Conservation (phyloP, 2,329 filamentous ascomycete genomes). For the Trichoderma pleuroti region DNA sequence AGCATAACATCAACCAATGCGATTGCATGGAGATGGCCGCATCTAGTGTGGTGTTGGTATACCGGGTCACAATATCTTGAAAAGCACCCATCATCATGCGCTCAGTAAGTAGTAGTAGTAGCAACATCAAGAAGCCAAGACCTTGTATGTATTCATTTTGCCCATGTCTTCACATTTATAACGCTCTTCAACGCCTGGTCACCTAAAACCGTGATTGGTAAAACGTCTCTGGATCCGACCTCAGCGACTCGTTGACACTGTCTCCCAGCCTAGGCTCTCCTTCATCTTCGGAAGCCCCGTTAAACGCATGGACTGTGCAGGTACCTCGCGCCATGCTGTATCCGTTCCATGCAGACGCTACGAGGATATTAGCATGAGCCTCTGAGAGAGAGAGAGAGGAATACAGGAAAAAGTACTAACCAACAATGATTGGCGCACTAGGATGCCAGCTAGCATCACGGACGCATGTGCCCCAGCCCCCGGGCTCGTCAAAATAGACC, state of each 20-base stretch:
- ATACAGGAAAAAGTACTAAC: slow-evolving; percentile 37
- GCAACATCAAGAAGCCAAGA: neutral
- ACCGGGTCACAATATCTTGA: neutral
- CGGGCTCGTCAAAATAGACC: slow-evolving; percentile 54
- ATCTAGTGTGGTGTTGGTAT: neutral
- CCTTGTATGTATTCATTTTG: neutral
- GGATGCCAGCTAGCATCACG: slow-evolving; percentile 92
- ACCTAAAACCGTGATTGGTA: neutral
- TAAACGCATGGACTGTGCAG: slow-evolving; percentile 74
- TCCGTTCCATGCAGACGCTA: slow-evolving; percentile 80
- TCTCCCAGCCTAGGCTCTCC: slow-evolving; percentile 57
- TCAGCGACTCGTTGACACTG: slow-evolving; percentile 59
- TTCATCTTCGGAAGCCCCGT: slow-evolving; percentile 61
- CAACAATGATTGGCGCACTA: slow-evolving; percentile 71
- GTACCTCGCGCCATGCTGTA: slow-evolving; percentile 70
- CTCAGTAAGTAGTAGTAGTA: neutral
- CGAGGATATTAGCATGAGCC: neutral
- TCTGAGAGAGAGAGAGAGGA: too few species aligned
- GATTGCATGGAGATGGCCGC: neutral
- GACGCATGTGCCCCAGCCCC: slow-evolving; percentile 72
- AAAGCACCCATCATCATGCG: neutral
- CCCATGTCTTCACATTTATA: neutral
- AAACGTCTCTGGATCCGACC: slow-evolving; percentile 33
- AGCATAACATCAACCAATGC: neutral
- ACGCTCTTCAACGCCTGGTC: neutral